These are phyloP conservation scores for Colletotrichum godetiae DNA, from an alignment of 2,329 filamentous ascomycete genomes.

Conservation along the genomic window DNA sequence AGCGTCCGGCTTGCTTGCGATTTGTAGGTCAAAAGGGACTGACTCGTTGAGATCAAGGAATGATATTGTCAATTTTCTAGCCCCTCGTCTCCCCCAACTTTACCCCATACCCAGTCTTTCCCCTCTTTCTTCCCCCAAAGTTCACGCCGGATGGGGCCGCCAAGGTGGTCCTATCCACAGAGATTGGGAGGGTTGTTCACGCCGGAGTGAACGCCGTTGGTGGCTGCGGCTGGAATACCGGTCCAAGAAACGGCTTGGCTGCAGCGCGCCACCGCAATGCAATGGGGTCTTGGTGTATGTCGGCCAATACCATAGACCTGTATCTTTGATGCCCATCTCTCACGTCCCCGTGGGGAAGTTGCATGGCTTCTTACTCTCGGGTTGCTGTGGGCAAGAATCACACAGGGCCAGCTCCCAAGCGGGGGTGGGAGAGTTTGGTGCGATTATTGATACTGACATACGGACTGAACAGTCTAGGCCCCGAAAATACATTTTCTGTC, in stretches of 20 bases:
- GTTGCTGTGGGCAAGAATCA: neutral
- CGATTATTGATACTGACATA: neutral
- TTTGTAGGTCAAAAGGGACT: neutral
- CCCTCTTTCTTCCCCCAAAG: neutral
- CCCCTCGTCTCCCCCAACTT: neutral
- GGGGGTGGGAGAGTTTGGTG: neutral
- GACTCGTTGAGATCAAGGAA: too few relatives aligned
- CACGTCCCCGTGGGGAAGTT: conserved; percentile 23
- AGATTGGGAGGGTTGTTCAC: neutral
- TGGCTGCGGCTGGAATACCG: neutral
- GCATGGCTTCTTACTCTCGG: neutral
- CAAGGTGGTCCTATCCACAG: neutral
- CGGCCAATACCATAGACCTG: neutral
- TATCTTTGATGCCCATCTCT: neutral
- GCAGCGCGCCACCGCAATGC: neutral
- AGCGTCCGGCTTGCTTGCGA: neutral
- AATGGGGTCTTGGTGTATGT: neutral
- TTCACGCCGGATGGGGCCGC: neutral
- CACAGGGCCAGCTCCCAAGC: neutral
- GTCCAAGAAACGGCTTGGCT: neutral
- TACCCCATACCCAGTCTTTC: neutral
- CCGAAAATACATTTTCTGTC: too few relatives aligned
- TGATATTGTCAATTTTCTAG: too few relatives aligned
- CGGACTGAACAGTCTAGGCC: neutral
- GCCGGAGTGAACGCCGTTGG: neutral